Conservation (phyloP, 768 basidiomycete species). For the Coprinopsis marcescibilis region DNA sequence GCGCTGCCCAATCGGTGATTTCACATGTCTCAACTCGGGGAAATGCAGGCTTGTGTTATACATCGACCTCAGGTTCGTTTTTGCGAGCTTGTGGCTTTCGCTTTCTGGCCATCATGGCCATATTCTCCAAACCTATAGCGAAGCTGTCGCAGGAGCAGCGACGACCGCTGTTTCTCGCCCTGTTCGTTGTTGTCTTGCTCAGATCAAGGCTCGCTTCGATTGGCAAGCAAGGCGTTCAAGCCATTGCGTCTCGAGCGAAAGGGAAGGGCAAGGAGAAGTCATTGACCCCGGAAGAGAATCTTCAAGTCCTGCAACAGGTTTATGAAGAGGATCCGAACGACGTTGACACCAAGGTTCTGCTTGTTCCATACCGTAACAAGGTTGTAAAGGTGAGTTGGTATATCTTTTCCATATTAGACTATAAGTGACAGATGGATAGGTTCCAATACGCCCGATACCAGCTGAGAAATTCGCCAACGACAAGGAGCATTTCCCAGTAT, state of each 20-base stretch:
- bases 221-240: conserved; percentile 25
- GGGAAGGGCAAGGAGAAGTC: conserved; percentile 18
- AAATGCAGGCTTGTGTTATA: no score
- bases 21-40: no score
- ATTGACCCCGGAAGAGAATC: conserved; percentile 35
- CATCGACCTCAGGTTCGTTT: no score
- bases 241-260: conserved; percentile 16
- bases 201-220: conserved; percentile 37
- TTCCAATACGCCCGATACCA: conserved; percentile 43
- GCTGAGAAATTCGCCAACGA: conserved; percentile 45
- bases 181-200: conserved; percentile 45
- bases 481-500: conserved; percentile 55
- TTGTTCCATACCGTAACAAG: conserved; percentile 59
- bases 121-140: conserved; percentile 21
- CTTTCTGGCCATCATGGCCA: conserved; percentile 15
- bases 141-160: conserved; percentile 10
- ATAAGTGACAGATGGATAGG: conserved; percentile 20
- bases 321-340: conserved; percentile 58
- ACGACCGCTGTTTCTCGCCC: conserved; percentile 33
- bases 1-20: no score
- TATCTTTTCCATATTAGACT: not conserved
- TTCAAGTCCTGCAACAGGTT: conserved; percentile 50
- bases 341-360: conserved; percentile 43
- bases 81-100: no score
- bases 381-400: conserved; percentile 50